phyloP scores from a whole-genome alignment of 768 basidiomycete genomes.

The Pleurotus eryngii region DNA sequence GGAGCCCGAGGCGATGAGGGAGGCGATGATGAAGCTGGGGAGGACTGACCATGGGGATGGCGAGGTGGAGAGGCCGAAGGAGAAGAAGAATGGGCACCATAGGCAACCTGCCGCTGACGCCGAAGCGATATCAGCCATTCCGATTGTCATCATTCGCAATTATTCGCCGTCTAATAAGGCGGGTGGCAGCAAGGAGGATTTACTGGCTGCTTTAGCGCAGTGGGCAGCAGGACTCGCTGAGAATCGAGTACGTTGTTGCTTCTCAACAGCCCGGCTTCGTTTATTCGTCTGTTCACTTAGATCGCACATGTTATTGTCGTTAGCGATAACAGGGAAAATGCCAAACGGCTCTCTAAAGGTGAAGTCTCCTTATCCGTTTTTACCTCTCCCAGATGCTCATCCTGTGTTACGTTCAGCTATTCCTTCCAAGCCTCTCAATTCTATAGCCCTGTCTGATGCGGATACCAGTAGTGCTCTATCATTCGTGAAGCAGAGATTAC shows the following conservation, averaged over 20 bases:
- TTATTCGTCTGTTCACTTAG: conserved; percentile 32
- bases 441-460: conserved; percentile 82
- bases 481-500: conserved; percentile 78
- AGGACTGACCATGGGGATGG: conserved; percentile 5
- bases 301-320: conserved; percentile 90
- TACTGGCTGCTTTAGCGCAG: conserved; percentile 71
- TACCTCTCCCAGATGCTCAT: conserved; percentile 57
- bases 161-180: conserved; percentile 53
- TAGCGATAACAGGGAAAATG: conserved; percentile 86
- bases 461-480: conserved; percentile 74
- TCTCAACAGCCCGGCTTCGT: not conserved
- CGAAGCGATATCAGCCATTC: conserved; percentile 59
- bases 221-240: conserved; percentile 87
- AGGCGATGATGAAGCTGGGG: conserved; percentile 13
- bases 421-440: conserved; percentile 77
- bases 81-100: conserved; percentile 20
- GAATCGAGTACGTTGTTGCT: conserved; percentile 52
- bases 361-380: not conserved
- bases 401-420: conserved; percentile 47
- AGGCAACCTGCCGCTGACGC: conserved; percentile 25
- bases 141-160: conserved; percentile 84
- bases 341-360: conserved; percentile 84
- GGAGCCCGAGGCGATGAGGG: conserved; percentile 11
- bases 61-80: conserved; percentile 17
- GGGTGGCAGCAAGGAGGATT: conserved; percentile 58